A percentile compares a stretch with the other conserved stretches of the same genome.
Evolutionary conservation across 306 rosid species (phyloP).

Genomic region (Cyamopsis tetragonoloba): DNA sequence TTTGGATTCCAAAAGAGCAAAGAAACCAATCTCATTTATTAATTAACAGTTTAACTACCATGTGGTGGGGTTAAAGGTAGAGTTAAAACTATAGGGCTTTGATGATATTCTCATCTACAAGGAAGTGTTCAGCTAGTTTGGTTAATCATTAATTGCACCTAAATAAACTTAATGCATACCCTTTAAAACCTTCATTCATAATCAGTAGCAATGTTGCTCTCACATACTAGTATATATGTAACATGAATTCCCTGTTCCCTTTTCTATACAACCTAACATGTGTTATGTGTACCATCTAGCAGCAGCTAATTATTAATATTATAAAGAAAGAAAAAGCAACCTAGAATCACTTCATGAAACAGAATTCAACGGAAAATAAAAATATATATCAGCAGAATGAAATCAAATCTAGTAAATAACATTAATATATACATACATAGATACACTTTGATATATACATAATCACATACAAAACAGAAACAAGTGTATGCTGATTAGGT

Average conservation of each 20-base stretch:
- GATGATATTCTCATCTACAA: conserved; percentile 7
- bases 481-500: conserved; percentile 4
- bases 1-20: neutral
- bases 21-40: neutral
- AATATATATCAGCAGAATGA: neutral
- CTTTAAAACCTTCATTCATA: conserved; percentile 18
- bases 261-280: neutral
- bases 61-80: conserved; percentile 9
- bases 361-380: neutral
- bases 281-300: neutral
- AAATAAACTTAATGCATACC: conserved; percentile 5
- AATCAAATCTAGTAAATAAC: neutral
- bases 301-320: neutral
- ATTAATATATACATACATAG: neutral
- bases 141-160: conserved; percentile 12
- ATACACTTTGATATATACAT: neutral
- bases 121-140: neutral
- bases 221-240: no score
- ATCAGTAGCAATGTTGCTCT: conserved; percentile 3
- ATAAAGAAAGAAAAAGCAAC: neutral
- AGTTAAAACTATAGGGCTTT: neutral
- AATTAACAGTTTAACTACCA: neutral
- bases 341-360: neutral
- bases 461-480: conserved; percentile 10
- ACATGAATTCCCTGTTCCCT: neutral